phyloP scores from a whole-genome alignment of 192 early-diverging fungal genomes.

The Umbelopsis sp. region DNA sequence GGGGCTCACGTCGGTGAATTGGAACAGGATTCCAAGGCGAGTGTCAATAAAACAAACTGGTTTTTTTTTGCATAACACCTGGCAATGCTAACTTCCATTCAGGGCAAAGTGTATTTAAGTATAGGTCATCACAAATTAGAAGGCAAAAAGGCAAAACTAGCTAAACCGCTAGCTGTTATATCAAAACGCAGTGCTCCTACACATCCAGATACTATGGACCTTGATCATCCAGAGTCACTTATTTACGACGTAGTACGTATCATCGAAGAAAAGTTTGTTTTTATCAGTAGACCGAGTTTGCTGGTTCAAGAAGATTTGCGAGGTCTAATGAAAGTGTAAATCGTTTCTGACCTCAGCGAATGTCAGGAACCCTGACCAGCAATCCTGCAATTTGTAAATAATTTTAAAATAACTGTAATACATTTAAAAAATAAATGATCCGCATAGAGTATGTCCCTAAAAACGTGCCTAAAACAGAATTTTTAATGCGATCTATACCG shows the following conservation, averaged over 20 bases:
- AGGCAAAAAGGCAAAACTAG: constrained; percentile 33
- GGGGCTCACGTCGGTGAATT: constrained; percentile 1
- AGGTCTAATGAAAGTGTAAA: constrained; percentile 29
- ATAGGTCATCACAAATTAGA: constrained; percentile 40
- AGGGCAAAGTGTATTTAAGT: constrained; percentile 11
- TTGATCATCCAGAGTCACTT: neutral
- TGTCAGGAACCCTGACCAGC: too few species aligned
- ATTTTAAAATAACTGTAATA: too few species aligned
- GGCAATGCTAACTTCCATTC: neutral
- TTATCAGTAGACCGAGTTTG: constrained; percentile 30
- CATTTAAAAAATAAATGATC: too few species aligned
- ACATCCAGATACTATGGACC: constrained; percentile 6
- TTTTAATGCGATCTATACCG: too few species aligned
- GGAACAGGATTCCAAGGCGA: neutral
- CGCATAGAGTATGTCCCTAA: too few species aligned
- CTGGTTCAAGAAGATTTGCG: constrained; percentile 37
- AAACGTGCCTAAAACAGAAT: too few species aligned
- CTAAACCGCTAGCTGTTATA: constrained; percentile 41
- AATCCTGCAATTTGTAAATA: too few species aligned
- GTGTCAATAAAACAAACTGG: neutral
- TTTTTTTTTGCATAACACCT: neutral
- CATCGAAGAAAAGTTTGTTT: constrained; percentile 41
- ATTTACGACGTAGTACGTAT: constrained; percentile 35
- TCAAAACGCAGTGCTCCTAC: constrained; percentile 5
- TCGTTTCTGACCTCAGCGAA: neutral